Conservation (phyloP, 1,284 basidiomycete species). For the Ganoderma boninense region DNA sequence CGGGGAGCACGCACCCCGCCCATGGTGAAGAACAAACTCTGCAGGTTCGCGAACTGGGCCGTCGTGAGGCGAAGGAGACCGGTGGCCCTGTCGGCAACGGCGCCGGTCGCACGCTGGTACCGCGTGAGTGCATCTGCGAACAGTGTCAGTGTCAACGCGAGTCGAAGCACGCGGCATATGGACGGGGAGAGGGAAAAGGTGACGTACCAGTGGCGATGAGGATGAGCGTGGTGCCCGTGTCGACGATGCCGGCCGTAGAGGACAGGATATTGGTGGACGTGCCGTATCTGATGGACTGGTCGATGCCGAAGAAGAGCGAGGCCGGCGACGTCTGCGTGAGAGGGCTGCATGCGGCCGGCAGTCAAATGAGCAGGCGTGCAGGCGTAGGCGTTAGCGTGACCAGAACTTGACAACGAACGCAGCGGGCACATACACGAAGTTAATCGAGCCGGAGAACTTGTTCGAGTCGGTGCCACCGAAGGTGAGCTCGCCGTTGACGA, state of each 20-base stretch:
- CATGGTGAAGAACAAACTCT: constrained; percentile 53
- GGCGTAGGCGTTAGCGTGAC: background rate
- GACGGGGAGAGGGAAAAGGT: background rate
- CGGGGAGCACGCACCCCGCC: constrained; percentile 42
- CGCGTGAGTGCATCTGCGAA: constrained; percentile 40
- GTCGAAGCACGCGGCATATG: background rate
- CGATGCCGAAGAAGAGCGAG: constrained; percentile 66
- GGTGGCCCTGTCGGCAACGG: constrained; percentile 44
- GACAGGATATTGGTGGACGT: constrained; percentile 51
- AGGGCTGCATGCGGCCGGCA: constrained; percentile 43
- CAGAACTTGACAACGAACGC: too few relatives aligned
- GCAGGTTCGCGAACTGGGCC: constrained; percentile 46
- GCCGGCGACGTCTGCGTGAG: constrained; percentile 58
- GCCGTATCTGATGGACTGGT: constrained; percentile 65
- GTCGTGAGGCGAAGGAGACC: constrained; percentile 50
- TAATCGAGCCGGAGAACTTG: constrained; percentile 54
- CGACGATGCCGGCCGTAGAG: constrained; percentile 66
- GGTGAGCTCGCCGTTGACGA: constrained; percentile 54
- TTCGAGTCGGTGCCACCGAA: constrained; percentile 57
- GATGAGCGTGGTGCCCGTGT: constrained; percentile 58
- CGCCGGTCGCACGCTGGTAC: constrained; percentile 50
- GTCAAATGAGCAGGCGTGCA: background rate
- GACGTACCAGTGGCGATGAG: constrained; percentile 46
- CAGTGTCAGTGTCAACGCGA: background rate
- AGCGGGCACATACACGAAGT: constrained; percentile 50